Evolutionary conservation across 192 early-diverging fungal species (phyloP).

Genomic region (Diversispora eburnea): DNA sequence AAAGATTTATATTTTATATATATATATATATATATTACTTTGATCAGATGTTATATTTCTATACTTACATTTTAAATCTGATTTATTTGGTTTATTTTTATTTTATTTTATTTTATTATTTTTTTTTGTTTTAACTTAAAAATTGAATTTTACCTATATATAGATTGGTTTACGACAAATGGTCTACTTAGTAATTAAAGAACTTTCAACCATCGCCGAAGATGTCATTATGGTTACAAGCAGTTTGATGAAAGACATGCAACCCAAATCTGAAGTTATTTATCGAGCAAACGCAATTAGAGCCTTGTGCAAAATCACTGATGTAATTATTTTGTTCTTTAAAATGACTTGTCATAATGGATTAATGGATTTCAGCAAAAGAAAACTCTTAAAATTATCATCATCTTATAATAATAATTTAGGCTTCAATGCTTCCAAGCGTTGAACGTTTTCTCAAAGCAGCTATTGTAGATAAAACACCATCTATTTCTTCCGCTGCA

Average conservation of each 20-base stretch:
- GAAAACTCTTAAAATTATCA: background rate
- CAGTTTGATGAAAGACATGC: conserved; percentile 94
- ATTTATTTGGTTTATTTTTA: background rate
- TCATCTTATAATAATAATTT: background rate
- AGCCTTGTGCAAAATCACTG: conserved; percentile 91
- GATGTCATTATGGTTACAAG: conserved; percentile 98
- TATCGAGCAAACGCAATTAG: conserved; percentile 96
- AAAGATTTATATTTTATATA: conserved; percentile 34
- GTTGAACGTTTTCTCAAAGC: conserved; percentile 97
- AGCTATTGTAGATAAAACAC: conserved; percentile 92
- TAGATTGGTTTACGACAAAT: conserved; percentile 93
- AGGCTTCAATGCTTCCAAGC: conserved; percentile 91
- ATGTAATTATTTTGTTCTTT: conserved; percentile 55
- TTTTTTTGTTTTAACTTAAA: background rate
- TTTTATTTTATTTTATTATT: background rate
- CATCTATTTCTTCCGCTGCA: conserved; percentile 84
- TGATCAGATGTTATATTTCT: background rate
- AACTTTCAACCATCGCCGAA: conserved; percentile 87
- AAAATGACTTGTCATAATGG: background rate
- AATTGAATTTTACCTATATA: background rate
- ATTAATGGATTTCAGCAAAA: background rate
- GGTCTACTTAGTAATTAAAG: conserved; percentile 97
- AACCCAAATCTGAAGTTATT: conserved; percentile 85
- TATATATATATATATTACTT: background rate
- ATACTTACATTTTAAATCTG: background rate